Conservation (phyloP, 345 rosid species). For the Bruguiera parviflora region DNA sequence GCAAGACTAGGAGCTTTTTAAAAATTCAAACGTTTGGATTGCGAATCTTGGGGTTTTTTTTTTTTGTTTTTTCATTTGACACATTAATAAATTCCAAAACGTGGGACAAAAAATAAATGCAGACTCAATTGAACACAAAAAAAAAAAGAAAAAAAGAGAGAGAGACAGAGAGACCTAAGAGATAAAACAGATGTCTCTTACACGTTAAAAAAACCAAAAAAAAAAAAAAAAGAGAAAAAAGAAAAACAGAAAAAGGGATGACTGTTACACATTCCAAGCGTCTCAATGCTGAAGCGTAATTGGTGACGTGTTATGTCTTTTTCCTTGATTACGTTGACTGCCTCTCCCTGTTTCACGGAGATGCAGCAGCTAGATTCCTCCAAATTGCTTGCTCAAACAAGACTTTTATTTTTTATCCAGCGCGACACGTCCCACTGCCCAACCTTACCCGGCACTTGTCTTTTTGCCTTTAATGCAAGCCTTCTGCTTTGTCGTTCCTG, state of each 20-base stretch:
- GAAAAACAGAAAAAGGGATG: too few species aligned
- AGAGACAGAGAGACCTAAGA: too few species aligned
- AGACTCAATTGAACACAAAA: too few species aligned
- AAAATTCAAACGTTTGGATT: background rate
- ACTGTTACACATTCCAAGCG: conserved; percentile 8
- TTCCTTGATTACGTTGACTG: background rate
- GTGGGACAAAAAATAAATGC: too few species aligned
- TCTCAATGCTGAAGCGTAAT: too few species aligned
- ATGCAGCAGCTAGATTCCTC: background rate
- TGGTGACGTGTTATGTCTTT: conserved; percentile 3
- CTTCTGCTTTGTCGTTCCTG: background rate
- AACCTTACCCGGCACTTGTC: too few species aligned
- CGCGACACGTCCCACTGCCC: background rate
- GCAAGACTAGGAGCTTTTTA: conserved; percentile 7
- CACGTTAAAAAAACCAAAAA: too few species aligned
- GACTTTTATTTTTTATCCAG: background rate
- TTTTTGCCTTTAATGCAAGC: background rate
- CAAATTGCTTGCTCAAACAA: too few species aligned
- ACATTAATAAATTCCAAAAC: too few species aligned
- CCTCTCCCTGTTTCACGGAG: background rate
- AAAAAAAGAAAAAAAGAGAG: too few species aligned
- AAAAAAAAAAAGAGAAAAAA: too few species aligned
- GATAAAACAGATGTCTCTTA: too few species aligned
- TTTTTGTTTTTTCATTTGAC: background rate
- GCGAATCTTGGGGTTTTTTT: background rate